Percentiles rank a stretch among this genome's conserved stretches.
These are phyloP conservation scores for Basipetospora chlamydospora DNA, from an alignment of 2,329 filamentous ascomycete species.

Conservation along the genomic window DNA sequence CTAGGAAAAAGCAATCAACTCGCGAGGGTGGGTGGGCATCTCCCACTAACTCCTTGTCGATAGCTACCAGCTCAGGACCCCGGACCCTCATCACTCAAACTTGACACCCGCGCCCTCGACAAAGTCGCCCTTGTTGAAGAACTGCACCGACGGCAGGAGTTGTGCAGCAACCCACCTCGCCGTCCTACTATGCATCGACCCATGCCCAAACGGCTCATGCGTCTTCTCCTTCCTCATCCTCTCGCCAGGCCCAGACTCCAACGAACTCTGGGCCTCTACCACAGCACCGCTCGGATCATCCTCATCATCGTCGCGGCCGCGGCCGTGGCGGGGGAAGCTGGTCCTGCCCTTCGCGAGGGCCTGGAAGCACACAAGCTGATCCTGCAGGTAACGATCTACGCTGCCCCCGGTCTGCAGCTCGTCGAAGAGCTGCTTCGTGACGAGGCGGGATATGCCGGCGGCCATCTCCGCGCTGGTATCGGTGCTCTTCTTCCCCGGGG, in stretches of 20 bases:
- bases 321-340: constrained; percentile 23
- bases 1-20: too few relatives aligned
- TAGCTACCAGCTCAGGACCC: too few relatives aligned
- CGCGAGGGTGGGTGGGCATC: too few relatives aligned
- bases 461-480: constrained; percentile 13
- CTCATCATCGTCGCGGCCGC: constrained; percentile 8
- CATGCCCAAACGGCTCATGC: constrained; percentile 38
- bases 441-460: constrained; percentile 26
- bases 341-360: constrained; percentile 38
- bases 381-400: constrained; percentile 44
- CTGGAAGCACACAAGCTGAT: constrained; percentile 47
- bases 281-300: constrained; percentile 15
- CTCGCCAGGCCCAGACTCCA: too few relatives aligned
- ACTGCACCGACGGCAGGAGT: constrained; percentile 31
- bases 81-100: not conserved
- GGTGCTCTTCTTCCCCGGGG: constrained; percentile 25
- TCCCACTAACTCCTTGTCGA: too few relatives aligned
- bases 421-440: constrained; percentile 28
- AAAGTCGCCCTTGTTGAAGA: constrained; percentile 34
- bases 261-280: too few relatives aligned
- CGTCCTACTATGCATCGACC: constrained; percentile 41
- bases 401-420: constrained; percentile 30
- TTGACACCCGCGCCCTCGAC: constrained; percentile 30
- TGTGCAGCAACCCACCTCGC: constrained; percentile 43
- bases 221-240: constrained; percentile 27